Evolutionary conservation across 2,329 filamentous ascomycete species (phyloP).

Genomic region (Aureobasidium mangrovei): DNA sequence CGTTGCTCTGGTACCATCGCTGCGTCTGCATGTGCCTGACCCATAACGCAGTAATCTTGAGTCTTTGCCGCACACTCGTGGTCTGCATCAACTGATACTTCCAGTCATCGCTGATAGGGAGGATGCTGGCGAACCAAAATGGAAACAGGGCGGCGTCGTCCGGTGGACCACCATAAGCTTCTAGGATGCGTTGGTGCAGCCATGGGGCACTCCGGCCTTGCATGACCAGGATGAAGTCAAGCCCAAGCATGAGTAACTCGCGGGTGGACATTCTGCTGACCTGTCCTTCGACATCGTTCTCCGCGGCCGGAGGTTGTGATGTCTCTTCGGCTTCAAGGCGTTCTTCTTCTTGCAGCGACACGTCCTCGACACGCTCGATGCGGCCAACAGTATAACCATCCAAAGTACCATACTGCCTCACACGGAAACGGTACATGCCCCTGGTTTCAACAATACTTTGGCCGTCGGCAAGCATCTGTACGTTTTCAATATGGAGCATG

Average conservation of each 20-base stretch:
- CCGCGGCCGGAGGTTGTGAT: conserved; percentile 21
- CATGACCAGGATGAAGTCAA: conserved; percentile 62
- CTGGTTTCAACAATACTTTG: conserved; percentile 72
- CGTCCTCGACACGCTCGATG: conserved; percentile 69
- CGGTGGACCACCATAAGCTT: conserved; percentile 69
- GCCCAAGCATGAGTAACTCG: conserved; percentile 56
- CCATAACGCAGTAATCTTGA: conserved; percentile 79
- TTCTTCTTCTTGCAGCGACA: conserved; percentile 75
- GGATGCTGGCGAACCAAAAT: conserved; percentile 81
- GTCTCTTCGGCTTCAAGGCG: conserved; percentile 63
- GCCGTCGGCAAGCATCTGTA: conserved; percentile 67
- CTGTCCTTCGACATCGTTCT: conserved; percentile 25
- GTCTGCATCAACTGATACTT: conserved; percentile 69
- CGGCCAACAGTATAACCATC: conserved; percentile 75
- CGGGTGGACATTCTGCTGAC: conserved; percentile 59
- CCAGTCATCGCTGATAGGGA: conserved; percentile 68
- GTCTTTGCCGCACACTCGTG: conserved; percentile 65
- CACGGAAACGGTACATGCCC: conserved; percentile 67
- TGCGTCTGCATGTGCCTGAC: conserved; percentile 61
- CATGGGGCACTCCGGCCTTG: conserved; percentile 60
- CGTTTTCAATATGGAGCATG: conserved; percentile 63
- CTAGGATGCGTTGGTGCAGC: conserved; percentile 62
- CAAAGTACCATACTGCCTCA: conserved; percentile 53
- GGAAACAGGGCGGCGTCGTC: conserved; percentile 69
- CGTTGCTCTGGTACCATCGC: conserved; percentile 51